phyloP scores from a whole-genome alignment of 305 asterid species.

The Solanum hybrid region DNA sequence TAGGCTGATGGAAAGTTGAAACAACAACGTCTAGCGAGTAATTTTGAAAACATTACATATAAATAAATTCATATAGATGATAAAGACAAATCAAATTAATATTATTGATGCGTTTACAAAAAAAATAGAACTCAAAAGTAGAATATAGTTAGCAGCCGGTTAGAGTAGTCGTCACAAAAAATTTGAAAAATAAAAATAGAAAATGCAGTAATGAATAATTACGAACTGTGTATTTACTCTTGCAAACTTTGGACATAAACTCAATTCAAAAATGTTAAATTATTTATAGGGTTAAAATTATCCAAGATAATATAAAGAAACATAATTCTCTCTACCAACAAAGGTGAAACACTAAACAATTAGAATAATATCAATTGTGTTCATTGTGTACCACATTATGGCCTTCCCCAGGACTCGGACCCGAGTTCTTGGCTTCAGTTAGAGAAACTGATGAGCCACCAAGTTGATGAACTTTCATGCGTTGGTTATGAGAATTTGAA shows the following conservation, averaged over 20 bases:
- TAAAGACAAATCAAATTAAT: neutral
- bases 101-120: neutral
- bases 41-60: neutral
- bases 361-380: neutral
- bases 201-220: neutral
- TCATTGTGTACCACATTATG: neutral
- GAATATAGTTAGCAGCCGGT: neutral
- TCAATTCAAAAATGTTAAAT: neutral
- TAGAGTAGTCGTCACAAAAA: neutral
- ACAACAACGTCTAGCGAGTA: neutral
- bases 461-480: neutral
- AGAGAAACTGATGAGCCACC: neutral
- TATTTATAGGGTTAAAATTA: neutral
- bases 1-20: neutral
- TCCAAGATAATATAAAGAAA: neutral
- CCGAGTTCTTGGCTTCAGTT: slow-evolving; percentile 12
- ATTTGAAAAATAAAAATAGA: neutral
- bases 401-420: slow-evolving; percentile 34
- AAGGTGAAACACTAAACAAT: neutral
- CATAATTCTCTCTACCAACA: neutral
- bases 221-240: neutral
- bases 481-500: neutral
- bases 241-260: neutral
- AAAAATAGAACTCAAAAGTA: neutral
- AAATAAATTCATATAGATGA: neutral